These are phyloP conservation scores for Chaetomiaceae sp. DNA, from an alignment of 2,329 filamentous ascomycete genomes.

Conservation along the genomic window DNA sequence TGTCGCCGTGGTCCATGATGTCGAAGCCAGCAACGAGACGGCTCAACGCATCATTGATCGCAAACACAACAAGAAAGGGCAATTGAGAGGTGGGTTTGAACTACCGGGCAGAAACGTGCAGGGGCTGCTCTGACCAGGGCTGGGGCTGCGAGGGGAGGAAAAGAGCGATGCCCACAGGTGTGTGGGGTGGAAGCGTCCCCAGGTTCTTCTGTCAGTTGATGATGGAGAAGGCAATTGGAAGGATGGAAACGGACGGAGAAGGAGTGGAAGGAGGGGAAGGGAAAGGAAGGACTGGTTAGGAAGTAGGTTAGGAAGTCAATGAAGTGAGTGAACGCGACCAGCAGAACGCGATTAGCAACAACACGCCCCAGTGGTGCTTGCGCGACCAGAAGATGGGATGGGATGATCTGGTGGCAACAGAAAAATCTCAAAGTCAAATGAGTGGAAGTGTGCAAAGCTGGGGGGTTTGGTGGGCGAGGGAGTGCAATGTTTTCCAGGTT, in stretches of 20 bases:
- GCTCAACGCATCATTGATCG: conserved; percentile 9
- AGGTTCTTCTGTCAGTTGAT: no score
- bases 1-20: conserved; percentile 26
- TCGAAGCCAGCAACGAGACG: not conserved
- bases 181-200: not conserved
- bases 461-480: not conserved
- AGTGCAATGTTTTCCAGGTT: not conserved
- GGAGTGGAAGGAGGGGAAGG: no score
- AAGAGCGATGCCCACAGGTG: conserved; percentile 1
- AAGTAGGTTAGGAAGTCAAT: not conserved
- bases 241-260: no score
- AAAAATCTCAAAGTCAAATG: no score
- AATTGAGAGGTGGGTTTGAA: not conserved
- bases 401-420: not conserved
- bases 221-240: no score
- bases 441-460: not conserved
- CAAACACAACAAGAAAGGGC: not conserved
- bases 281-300: not conserved
- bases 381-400: no score
- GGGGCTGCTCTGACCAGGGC: not conserved
- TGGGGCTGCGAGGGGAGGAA: conserved; percentile 2
- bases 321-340: not conserved
- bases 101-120: not conserved
- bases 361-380: not conserved
- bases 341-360: no score